These are phyloP conservation scores for Oryza rufipogon DNA, from an alignment of 176 grass and related monocot genomes.

Conservation along the genomic window DNA sequence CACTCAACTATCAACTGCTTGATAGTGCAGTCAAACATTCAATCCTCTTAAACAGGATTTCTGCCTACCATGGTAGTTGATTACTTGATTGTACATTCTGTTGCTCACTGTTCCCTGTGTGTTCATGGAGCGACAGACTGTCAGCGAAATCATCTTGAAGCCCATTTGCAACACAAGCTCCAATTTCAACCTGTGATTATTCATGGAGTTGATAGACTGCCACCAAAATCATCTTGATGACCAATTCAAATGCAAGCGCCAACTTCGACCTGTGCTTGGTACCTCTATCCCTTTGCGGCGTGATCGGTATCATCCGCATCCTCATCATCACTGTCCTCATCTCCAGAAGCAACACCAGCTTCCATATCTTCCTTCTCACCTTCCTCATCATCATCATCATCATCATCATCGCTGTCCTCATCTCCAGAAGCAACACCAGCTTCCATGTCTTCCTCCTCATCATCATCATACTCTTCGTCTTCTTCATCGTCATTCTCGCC, in stretches of 20 bases:
- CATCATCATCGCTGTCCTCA: constrained; percentile 50
- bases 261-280: background rate
- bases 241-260: background rate
- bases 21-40: background rate
- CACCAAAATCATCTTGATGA: background rate
- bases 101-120: background rate
- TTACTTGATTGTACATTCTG: constrained; percentile 25
- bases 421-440: constrained; percentile 48
- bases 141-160: background rate
- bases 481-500: constrained; percentile 44
- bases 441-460: constrained; percentile 39
- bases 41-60: constrained; percentile 27
- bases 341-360: constrained; percentile 44
- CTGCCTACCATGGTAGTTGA: constrained; percentile 17
- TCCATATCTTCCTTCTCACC: constrained; percentile 35
- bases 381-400: constrained; percentile 51
- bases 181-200: constrained; percentile 2
- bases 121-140: background rate
- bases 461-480: constrained; percentile 40
- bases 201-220: background rate
- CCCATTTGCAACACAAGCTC: constrained; percentile 12
- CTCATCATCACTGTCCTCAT: constrained; percentile 62
- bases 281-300: constrained; percentile 22
- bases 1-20: background rate
- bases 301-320: constrained; percentile 23